Percentiles rank a stretch among this genome's conserved stretches.
Evolutionary conservation across 2,329 filamentous ascomycete genomes (phyloP).

Genomic region (Aspergillus quadrilineatus): DNA sequence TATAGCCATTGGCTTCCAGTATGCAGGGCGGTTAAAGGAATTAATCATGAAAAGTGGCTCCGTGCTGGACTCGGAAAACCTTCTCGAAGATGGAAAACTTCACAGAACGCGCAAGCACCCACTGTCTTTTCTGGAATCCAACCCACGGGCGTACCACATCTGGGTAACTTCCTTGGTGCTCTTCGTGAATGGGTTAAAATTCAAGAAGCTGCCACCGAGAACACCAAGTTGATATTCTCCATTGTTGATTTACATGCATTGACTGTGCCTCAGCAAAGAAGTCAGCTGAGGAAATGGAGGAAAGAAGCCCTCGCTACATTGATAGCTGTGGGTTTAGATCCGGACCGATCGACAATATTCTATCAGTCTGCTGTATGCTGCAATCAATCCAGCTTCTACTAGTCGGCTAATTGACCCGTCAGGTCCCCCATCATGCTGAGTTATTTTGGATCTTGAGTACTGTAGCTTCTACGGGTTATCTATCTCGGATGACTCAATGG

Average conservation of each 20-base stretch:
- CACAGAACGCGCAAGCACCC: slow-evolving; percentile 10
- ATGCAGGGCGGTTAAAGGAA: neutral
- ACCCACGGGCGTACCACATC: slow-evolving; percentile 87
- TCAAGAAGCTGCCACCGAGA: slow-evolving; percentile 61
- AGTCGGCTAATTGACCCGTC: slow-evolving; percentile 2
- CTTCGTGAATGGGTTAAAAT: slow-evolving; percentile 81
- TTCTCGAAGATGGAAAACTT: slow-evolving; percentile 16
- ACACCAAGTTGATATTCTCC: slow-evolving; percentile 72
- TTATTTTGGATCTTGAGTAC: slow-evolving; percentile 97
- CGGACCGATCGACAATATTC: slow-evolving; percentile 74
- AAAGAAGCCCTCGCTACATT: slow-evolving; percentile 76
- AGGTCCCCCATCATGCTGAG: slow-evolving; percentile 78
- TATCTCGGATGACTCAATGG: slow-evolving; percentile 99
- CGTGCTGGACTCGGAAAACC: neutral
- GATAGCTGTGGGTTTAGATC: slow-evolving; percentile 79
- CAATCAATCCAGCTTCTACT: neutral
- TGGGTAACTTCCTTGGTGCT: slow-evolving; percentile 94
- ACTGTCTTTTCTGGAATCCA: slow-evolving; percentile 94
- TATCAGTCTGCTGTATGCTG: slow-evolving; percentile 69
- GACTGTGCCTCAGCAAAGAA: slow-evolving; percentile 69
- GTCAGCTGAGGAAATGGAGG: slow-evolving; percentile 62
- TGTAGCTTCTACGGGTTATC: slow-evolving; percentile 84
- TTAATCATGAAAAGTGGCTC: neutral
- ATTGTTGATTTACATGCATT: slow-evolving; percentile 94
- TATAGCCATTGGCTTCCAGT: neutral